Evolutionary conservation across 2,329 filamentous ascomycete species (phyloP), one percentile per base, ranked within the genome.

Genomic region (Diplodia intermedia): DNA sequence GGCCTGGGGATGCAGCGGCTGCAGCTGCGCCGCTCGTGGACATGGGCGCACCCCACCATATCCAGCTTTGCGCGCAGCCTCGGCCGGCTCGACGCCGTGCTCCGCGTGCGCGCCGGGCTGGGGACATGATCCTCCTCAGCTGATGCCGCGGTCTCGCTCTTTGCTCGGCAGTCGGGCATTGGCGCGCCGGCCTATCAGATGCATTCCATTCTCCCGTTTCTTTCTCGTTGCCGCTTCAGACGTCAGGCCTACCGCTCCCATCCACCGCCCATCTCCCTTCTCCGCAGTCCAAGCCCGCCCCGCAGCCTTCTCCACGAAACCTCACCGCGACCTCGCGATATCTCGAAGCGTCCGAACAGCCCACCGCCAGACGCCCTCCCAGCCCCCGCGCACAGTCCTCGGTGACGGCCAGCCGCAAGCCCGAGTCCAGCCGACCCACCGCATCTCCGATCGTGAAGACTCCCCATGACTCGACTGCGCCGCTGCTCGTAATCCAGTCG

Each of bases 401-500:
- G 36, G 60, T n/a, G n/a, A n/a, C 26, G 43, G 5, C 65, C 31
- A 38, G 55, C 65, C 38, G 43, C 54, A 50, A 29, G 52, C 54
- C 65, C 65, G 65, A 49, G 31, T 67, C 54, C 65, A 14, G 40
- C 65, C 65, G 65, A 67, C 20, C 15, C 54, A 18, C 65, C n/a
- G 12, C 52, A 40, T 53, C 53, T 15, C 65, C 65, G 54, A 66
- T 66, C 65, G 40, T 60, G 40, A 52, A 63, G 47, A 23, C 47
- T 26, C 47, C 52, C 36, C 60, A 63, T 63, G 60, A 63, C 60
- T 63, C 60, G 60, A 15, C 60, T n/a, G 31, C 47, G 29, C 60
- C 60, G 60, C 60, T 26, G 43, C 31, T 52, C 47, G 36, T 63
- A 63, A 12, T 47, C 43, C 43, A 26, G 29, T 15, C 40, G 40